phyloP scores from a whole-genome alignment of 805 yeast genomes.

The Schwanniomyces occidentalis region DNA sequence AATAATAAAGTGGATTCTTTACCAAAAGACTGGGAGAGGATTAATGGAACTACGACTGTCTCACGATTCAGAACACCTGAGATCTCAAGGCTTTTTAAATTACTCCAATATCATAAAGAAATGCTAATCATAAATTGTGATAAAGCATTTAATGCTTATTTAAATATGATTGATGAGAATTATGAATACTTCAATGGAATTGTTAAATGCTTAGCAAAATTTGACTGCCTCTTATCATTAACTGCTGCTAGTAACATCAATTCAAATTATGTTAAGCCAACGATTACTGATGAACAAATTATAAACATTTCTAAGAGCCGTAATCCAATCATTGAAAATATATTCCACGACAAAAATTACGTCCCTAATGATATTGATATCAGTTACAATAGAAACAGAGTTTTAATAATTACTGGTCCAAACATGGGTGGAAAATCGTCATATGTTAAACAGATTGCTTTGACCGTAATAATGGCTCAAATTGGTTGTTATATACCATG shows the following conservation, averaged over 20 bases:
- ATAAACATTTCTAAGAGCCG: slow-evolving; percentile 58
- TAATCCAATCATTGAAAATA: slow-evolving; percentile 64
- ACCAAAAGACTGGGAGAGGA: slow-evolving; percentile 77
- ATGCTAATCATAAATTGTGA: slow-evolving; percentile 48
- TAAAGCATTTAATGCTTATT: slow-evolving; percentile 43
- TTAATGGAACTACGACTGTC: slow-evolving; percentile 66
- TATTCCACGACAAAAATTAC: slow-evolving; percentile 39
- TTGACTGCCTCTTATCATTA: slow-evolving; percentile 70
- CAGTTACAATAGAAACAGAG: slow-evolving; percentile 46
- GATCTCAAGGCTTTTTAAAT: slow-evolving; percentile 50
- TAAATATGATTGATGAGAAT: slow-evolving; percentile 32
- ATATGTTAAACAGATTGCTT: slow-evolving; percentile 71
- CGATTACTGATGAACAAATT: slow-evolving; percentile 40
- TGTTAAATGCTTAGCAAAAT: slow-evolving; percentile 48
- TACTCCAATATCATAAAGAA: slow-evolving; percentile 62
- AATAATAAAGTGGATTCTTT: slow-evolving; percentile 52
- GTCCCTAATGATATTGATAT: slow-evolving; percentile 69
- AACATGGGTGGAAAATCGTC: slow-evolving; percentile 96
- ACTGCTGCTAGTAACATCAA: slow-evolving; percentile 56
- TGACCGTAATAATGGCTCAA: slow-evolving; percentile 71
- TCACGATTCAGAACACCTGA: slow-evolving; percentile 73
- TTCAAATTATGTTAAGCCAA: slow-evolving; percentile 50
- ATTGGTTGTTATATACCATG: slow-evolving; percentile 80
- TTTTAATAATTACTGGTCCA: slow-evolving; percentile 78
- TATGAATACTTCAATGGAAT: slow-evolving; percentile 39